These are phyloP conservation scores for Magnolia changhungtana DNA, from an alignment of 164 flowering plant genomes.

Conservation along the genomic window DNA sequence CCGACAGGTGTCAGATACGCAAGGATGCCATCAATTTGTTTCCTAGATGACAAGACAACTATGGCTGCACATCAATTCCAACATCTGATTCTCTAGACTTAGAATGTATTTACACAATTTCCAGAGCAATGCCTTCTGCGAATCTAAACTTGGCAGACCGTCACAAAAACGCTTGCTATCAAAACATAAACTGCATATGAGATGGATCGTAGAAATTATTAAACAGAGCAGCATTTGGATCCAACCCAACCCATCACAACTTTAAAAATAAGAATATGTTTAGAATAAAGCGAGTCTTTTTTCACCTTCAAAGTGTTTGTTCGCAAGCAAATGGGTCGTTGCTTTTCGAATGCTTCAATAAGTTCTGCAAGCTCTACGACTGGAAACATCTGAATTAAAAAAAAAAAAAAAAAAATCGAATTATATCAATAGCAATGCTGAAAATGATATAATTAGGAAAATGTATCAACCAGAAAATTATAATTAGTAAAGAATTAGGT, in stretches of 20 bases:
- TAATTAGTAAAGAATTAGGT: no score
- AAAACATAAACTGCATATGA: not conserved
- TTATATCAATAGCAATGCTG: not conserved
- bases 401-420: not conserved
- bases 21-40: no score
- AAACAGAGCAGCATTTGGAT: not conserved
- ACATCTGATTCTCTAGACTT: no score
- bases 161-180: not conserved
- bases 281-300: not conserved
- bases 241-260: not conserved
- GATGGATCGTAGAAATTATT: not conserved
- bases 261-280: not conserved
- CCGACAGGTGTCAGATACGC: no score
- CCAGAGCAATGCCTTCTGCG: no score
- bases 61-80: no score
- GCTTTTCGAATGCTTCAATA: slow-evolving; percentile 91
- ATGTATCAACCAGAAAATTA: not conserved
- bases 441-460: not conserved
- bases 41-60: no score
- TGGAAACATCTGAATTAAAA: slow-evolving; percentile 68
- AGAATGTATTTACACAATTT: no score
- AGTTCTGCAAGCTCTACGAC: slow-evolving; percentile 80
- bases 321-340: slow-evolving; percentile 72
- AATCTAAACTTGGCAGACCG: not conserved
- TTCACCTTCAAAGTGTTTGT: slow-evolving; percentile 85